Evolutionary conservation across 2,329 filamentous ascomycete genomes (phyloP).

Genomic region (Dichotomopilus funicola): DNA sequence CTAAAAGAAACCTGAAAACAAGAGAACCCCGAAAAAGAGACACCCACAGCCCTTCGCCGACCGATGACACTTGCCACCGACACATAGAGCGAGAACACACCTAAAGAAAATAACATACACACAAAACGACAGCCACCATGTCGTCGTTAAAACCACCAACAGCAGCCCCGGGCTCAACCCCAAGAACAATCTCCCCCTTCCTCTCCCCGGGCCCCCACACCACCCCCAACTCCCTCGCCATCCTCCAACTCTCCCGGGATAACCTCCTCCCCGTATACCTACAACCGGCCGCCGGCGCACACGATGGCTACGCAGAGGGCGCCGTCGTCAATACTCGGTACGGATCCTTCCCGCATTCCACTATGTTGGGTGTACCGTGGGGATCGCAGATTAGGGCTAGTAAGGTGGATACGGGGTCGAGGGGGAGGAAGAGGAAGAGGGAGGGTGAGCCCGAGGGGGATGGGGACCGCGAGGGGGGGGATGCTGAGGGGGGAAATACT

Average conservation of each 20-base stretch:
- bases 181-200: constrained; percentile 58
- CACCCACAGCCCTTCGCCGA: too few species aligned
- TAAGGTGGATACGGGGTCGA: constrained; percentile 83
- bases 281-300: constrained; percentile 51
- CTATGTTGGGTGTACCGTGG: constrained; percentile 73
- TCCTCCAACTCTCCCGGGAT: constrained; percentile 85
- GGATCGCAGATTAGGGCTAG: constrained; percentile 88
- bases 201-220: constrained; percentile 62
- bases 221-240: constrained; percentile 61
- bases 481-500: constrained; percentile 19
- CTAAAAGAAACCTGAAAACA: too few species aligned
- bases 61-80: too few species aligned
- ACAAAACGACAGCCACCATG: too few species aligned
- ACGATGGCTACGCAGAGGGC: constrained; percentile 68
- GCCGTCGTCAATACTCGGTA: constrained; percentile 87
- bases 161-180: background rate
- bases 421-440: constrained; percentile 62
- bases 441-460: constrained; percentile 41
- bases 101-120: too few species aligned
- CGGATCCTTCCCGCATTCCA: constrained; percentile 80
- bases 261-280: constrained; percentile 72
- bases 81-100: too few species aligned
- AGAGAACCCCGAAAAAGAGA: too few species aligned
- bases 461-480: constrained; percentile 36
- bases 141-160: too few species aligned